A percentile compares a stretch with the other conserved stretches of the same genome.
Conservation (phyloP, 78 protist species). For the Capsaspora owczarzaki region DNA sequence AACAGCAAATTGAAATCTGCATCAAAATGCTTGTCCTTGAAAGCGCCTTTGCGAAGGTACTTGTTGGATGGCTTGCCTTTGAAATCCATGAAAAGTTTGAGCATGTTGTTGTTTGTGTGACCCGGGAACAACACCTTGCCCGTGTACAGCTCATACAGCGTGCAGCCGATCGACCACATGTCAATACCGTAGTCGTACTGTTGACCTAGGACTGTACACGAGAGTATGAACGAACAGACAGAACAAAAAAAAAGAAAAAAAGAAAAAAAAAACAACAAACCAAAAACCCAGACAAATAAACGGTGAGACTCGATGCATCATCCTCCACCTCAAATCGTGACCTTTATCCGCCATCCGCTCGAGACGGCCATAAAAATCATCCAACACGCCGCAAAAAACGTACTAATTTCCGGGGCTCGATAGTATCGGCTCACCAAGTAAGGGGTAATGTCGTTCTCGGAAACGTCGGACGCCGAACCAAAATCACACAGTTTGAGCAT, state of each 20-base stretch:
- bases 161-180: conserved; percentile 85
- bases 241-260: too few relatives aligned
- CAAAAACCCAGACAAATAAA: too few relatives aligned
- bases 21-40: conserved; percentile 53
- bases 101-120: conserved; percentile 83
- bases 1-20: conserved; percentile 41
- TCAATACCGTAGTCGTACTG: conserved; percentile 64
- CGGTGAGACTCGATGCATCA: too few relatives aligned
- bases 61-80: conserved; percentile 47
- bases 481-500: conserved; percentile 72
- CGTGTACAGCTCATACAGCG: conserved; percentile 82
- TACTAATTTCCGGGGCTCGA: conserved; percentile 87
- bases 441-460: conserved; percentile 68
- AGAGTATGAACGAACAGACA: background rate
- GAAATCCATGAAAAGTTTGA: conserved; percentile 33
- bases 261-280: too few relatives aligned
- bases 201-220: conserved; percentile 57
- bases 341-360: too few relatives aligned
- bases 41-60: conserved; percentile 41
- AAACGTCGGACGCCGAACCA: conserved; percentile 69
- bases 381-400: too few relatives aligned
- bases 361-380: too few relatives aligned
- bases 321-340: too few relatives aligned
- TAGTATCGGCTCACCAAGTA: conserved; percentile 78
- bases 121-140: conserved; percentile 85